phyloP scores from a whole-genome alignment of 495 filamentous ascomycete genomes.

The Tuber umbilicatum region DNA sequence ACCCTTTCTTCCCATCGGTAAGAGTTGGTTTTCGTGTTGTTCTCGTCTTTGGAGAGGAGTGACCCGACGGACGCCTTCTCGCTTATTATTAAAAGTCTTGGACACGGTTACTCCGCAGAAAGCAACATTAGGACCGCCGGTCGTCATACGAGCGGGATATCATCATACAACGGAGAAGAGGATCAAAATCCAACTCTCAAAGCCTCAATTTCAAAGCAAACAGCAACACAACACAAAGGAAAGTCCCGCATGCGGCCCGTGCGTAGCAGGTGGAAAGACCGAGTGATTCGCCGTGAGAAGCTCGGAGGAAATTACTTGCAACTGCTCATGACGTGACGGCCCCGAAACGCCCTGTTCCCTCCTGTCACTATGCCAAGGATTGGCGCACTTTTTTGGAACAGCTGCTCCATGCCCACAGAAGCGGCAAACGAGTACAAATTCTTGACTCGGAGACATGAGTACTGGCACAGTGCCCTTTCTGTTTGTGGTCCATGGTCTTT shows the following conservation, averaged over 20 bases:
- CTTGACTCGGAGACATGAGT: background rate
- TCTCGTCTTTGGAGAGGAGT: background rate
- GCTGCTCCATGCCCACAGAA: too few relatives aligned
- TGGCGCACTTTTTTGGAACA: too few relatives aligned
- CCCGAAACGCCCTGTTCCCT: background rate
- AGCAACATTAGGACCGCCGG: background rate
- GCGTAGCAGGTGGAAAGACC: background rate
- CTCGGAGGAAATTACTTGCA: background rate
- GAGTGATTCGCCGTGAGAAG: slow-evolving; percentile 1
- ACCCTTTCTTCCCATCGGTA: background rate
- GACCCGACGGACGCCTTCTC: background rate
- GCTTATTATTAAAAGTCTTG: background rate
- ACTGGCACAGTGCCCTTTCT: background rate
- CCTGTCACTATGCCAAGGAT: too few relatives aligned
- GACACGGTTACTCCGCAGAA: background rate
- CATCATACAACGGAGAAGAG: background rate
- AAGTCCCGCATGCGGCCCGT: slow-evolving; percentile 1
- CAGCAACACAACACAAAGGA: background rate
- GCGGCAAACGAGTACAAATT: background rate
- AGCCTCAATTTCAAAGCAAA: background rate
- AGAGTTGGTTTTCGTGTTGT: background rate
- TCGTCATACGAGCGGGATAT: background rate
- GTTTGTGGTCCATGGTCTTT: background rate
- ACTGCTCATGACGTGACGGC: background rate
- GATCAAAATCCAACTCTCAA: background rate